Evolutionary conservation across 495 filamentous ascomycete species (phyloP).

Genomic region (Neurospora terricola): DNA sequence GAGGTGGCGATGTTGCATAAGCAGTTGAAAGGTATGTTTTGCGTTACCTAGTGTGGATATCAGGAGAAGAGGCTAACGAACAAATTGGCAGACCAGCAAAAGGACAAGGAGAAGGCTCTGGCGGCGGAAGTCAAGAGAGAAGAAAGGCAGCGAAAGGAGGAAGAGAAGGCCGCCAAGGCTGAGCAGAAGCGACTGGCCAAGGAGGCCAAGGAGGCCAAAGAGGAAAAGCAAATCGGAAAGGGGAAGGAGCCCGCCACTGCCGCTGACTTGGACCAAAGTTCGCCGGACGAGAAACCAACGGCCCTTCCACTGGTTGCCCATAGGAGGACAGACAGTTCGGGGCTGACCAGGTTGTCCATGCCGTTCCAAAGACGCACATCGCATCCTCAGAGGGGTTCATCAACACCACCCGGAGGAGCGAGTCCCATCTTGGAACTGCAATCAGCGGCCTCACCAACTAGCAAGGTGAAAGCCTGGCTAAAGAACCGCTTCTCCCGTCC

Average conservation of each 20-base stretch:
- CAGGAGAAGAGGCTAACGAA: background rate
- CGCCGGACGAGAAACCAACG: background rate
- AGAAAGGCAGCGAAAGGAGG: conserved; percentile 39
- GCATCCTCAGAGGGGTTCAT: conserved; percentile 9
- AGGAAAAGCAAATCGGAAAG: conserved; percentile 17
- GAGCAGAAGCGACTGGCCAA: conserved; percentile 39
- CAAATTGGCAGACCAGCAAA: conserved; percentile 33
- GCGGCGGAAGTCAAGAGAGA: conserved; percentile 43
- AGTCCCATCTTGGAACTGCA: conserved; percentile 5
- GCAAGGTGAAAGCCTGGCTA: conserved; percentile 51
- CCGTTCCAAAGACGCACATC: conserved; percentile 6
- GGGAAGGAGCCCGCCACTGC: conserved; percentile 4
- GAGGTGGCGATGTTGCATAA: conserved; percentile 34
- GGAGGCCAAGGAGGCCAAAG: conserved; percentile 37
- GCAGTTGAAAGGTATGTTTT: conserved; percentile 27
- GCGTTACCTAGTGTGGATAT: conserved; percentile 3
- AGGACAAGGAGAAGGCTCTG: conserved; percentile 36
- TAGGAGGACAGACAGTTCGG: background rate
- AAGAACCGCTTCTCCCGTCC: conserved; percentile 42
- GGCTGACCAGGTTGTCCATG: background rate
- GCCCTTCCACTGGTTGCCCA: background rate
- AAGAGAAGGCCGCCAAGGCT: conserved; percentile 37
- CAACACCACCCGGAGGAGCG: conserved; percentile 1
- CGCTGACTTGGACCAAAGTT: background rate
- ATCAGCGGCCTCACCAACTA: conserved; percentile 15